Evolutionary conservation across 73 alveolate species (phyloP).

Genomic region (Paramecium tetraurelia): DNA sequence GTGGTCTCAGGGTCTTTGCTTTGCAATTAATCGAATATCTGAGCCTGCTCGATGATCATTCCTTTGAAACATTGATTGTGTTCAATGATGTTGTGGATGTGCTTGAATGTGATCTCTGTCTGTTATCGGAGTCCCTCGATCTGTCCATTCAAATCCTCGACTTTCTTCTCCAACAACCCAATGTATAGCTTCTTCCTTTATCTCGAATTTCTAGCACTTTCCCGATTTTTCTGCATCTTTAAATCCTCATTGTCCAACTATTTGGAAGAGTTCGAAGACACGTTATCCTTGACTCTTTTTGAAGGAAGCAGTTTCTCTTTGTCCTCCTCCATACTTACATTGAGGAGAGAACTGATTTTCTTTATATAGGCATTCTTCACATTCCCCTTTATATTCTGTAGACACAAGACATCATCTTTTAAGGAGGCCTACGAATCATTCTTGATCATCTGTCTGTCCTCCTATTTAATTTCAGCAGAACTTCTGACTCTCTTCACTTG

Average conservation of each 20-base stretch:
- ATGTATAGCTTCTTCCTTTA: conserved; percentile 67
- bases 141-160: conserved; percentile 53
- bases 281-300: background rate
- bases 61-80: conserved; percentile 19
- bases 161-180: conserved; percentile 62
- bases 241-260: conserved; percentile 38
- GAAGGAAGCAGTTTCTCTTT: conserved; percentile 7
- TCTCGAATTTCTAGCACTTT: conserved; percentile 66
- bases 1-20: conserved; percentile 10
- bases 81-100: background rate
- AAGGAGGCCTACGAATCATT: conserved; percentile 16
- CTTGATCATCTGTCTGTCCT: conserved; percentile 34
- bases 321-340: conserved; percentile 27
- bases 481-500: background rate
- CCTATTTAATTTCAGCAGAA: conserved; percentile 7
- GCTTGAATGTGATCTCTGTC: background rate
- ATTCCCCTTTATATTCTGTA: conserved; percentile 57
- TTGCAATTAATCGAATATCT: conserved; percentile 34
- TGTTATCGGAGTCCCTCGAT: conserved; percentile 44
- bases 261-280: background rate
- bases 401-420: conserved; percentile 31
- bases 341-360: conserved; percentile 48
- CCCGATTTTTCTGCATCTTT: conserved; percentile 66
- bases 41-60: conserved; percentile 49
- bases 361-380: conserved; percentile 62